Base-by-base conservation (phyloP, 495 filamentous ascomycete species). In the Podospora anserina region DNA sequence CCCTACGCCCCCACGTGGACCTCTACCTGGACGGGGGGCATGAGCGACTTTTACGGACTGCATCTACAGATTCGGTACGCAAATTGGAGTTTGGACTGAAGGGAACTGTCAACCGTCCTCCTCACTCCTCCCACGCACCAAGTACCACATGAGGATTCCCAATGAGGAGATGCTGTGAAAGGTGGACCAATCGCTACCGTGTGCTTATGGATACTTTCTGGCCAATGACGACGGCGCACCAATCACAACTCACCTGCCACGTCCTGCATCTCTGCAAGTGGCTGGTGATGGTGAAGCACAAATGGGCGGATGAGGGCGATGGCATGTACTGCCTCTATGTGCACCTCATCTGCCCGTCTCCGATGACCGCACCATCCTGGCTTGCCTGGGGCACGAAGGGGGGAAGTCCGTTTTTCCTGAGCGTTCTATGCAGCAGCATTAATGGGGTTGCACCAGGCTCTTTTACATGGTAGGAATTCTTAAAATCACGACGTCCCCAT, bases 191-290 rank as follows among this genome's bases (percentile, higher is more conserved):
- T 49, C 39, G 39, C 1, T 49, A 49, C 2, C 3, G 39, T 11
- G 15, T 11, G 3, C 15, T 11, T 49, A 49, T 49, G 39, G 39
- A 13, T 5, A 20, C 55, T 20, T 20, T 58, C 5, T 2, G 6
- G 3, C 55, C 55, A 58, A 58, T 58, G 55, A 58, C 55, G 7
- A 62, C 23, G 5, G 60, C 5, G 19, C 7, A 27, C 56, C 19
- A 59, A 20, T 59, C 56, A 59, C 19, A 59, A 13, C 9, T 18
- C 56, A 59, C 15, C 60, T 62, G 60, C 60, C 60, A 62, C 60
- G 60, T 62, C 60, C 27, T 27, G 27, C 60, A 7, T 34, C 16
- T 11, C 60, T 28, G 19, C 27, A 27, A 62, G 60, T 62, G 60
- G 60, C 60, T 62, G 60, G 60, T 28, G 27, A 58, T 26, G 55